phyloP scores from a whole-genome alignment of 176 grass and related monocot species.

The Musa troglodytarum region DNA sequence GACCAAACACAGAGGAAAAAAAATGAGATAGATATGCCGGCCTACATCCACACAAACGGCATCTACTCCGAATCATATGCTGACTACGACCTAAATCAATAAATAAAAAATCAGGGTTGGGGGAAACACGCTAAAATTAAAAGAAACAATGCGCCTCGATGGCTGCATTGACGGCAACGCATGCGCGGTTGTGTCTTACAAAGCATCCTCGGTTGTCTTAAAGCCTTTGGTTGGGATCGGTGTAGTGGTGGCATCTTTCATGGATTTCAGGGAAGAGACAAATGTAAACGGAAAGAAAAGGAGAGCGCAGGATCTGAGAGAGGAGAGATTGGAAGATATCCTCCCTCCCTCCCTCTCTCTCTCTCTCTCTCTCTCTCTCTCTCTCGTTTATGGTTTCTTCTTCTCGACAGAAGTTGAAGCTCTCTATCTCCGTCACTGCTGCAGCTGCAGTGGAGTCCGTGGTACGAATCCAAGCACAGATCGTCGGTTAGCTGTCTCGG shows the following conservation, averaged over 20 bases:
- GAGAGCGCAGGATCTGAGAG: neutral
- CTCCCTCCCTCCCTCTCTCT: neutral
- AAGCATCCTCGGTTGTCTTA: neutral
- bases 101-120: neutral
- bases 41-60: conserved; percentile 18
- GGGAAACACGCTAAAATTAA: neutral
- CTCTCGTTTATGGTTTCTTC: neutral
- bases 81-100: conserved; percentile 2
- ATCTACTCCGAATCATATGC: conserved; percentile 1
- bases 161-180: conserved; percentile 2
- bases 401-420: neutral
- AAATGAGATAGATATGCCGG: neutral
- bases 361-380: neutral
- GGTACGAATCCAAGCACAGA: conserved; percentile 1
- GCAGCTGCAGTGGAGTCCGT: conserved; percentile 3
- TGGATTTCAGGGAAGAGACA: conserved; percentile 1
- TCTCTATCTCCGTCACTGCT: neutral
- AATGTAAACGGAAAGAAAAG: neutral
- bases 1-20: neutral
- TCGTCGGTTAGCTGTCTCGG: neutral
- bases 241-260: conserved; percentile 34
- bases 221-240: conserved; percentile 49
- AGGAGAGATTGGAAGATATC: neutral
- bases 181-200: neutral
- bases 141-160: conserved; percentile 3